Conservation (phyloP, 345 rosid genomes). For the Gossypium arboreum region DNA sequence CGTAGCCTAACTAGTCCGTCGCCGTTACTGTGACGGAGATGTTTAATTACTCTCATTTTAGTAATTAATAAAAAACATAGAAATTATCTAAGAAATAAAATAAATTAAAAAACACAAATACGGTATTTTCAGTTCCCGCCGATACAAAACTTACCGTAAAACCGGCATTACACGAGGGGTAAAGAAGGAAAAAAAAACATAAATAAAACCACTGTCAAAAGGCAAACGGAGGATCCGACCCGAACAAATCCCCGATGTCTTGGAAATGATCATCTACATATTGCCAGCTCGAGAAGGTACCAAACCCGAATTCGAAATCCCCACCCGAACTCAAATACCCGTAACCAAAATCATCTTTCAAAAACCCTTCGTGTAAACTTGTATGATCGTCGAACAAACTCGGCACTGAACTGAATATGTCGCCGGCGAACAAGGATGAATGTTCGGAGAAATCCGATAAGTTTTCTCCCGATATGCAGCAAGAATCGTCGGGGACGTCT, state of each 20-base stretch:
- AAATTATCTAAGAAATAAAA: too few species aligned
- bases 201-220: conserved; percentile 18
- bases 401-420: conserved; percentile 46
- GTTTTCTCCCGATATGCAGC: conserved; percentile 30
- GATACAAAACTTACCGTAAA: conserved; percentile 53
- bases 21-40: conserved; percentile 51
- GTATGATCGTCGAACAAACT: conserved; percentile 36
- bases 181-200: background rate
- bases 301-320: conserved; percentile 46
- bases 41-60: conserved; percentile 14
- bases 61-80: conserved; percentile 7
- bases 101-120: too few species aligned
- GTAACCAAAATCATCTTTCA: conserved; percentile 36
- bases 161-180: conserved; percentile 4
- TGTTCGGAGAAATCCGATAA: conserved; percentile 41
- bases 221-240: conserved; percentile 62
- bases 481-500: conserved; percentile 26
- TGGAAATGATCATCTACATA: conserved; percentile 48
- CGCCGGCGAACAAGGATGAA: conserved; percentile 32
- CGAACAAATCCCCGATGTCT: conserved; percentile 74
- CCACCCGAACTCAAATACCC: conserved; percentile 25
- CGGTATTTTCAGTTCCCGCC: conserved; percentile 37
- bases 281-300: conserved; percentile 43
- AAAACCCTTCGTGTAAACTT: conserved; percentile 20
- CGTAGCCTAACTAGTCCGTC: conserved; percentile 44